Percentiles rank a stretch among this genome's conserved stretches.
Evolutionary conservation across 2,329 filamentous ascomycete species (phyloP).

Genomic region (Claviceps maximensis): DNA sequence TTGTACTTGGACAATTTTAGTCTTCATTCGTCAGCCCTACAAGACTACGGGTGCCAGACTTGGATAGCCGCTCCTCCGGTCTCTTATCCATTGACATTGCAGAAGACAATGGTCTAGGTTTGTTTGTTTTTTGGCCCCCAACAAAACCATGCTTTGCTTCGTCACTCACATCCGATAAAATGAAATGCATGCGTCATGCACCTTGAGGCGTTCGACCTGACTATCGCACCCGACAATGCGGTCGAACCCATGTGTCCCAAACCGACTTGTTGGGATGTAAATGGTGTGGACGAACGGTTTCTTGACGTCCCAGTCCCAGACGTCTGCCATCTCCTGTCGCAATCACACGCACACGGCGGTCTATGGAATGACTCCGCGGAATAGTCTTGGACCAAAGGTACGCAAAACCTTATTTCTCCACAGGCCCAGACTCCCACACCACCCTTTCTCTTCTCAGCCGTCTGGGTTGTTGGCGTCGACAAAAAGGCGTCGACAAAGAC

Average conservation of each 20-base stretch:
- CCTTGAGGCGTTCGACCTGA: neutral
- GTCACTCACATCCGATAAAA: neutral
- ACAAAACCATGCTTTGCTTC: neutral
- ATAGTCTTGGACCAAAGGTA: too few relatives aligned
- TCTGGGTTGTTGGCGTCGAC: too few relatives aligned
- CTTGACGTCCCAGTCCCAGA: neutral
- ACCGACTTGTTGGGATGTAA: neutral
- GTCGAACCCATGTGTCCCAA: neutral
- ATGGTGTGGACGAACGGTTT: neutral
- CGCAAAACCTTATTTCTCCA: too few relatives aligned
- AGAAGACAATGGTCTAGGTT: neutral
- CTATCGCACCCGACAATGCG: neutral
- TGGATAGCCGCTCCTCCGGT: neutral
- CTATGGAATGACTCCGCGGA: too few relatives aligned
- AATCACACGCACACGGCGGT: too few relatives aligned
- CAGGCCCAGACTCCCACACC: neutral
- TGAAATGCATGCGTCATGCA: constrained; percentile 4
- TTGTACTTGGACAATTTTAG: neutral
- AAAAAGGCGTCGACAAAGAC: neutral
- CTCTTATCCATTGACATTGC: neutral
- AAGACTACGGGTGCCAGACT: constrained; percentile 1
- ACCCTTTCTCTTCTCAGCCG: neutral
- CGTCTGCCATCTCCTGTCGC: too few relatives aligned
- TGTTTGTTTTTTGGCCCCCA: neutral
- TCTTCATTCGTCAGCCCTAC: constrained; percentile 6